Evolutionary conservation across 164 flowering plant species (phyloP), one percentile per base, ranked within the genome.

Genomic region (Vitis cinerea): DNA sequence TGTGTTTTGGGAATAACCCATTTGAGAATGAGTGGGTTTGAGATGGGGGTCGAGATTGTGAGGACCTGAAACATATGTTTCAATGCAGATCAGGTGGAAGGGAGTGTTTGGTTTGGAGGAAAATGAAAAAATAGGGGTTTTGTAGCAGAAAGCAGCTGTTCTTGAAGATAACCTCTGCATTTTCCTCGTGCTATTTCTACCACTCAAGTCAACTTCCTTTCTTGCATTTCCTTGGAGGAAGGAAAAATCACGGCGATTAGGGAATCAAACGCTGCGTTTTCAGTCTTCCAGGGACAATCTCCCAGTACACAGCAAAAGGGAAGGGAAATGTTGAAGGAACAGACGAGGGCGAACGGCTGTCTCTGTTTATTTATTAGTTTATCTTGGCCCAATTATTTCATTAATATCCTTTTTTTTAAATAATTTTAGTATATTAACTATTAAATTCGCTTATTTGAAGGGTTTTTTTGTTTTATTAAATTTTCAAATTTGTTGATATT

Each of bases 141-240:
- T 71, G 67, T 8, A 15, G 55, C 58, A 10, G 29, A 77, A 16
- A 50, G 53, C 2, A 30, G 19, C 17, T 16, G 65, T 23, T 59
- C 30, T 66, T 0, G 52, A 66, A 16, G 62, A 57, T 1, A 70
- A 53, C 53, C 63, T 62, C 37, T 47, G 80, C 80, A 77, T 77
- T 68, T 55, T 68, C 47, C 31, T 55, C 61, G 47, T 1, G 10
- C 30, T 10, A 9, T 10, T 53, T 13, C 50, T 48, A 16, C 9
- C 23, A 12, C 51, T 62, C 13, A 17, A 48, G 17, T 47, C 17
- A 2, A 19, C 61, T 17, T 10, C 44, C 23, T 50, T 64, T 23
- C 53, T 64, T 23, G 31, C 66, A 50, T 64, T 9, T 64, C 14
- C 31, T 1, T 19, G 29, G 27, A 19, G 11, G 52, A 23, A 65